Conservation (phyloP, 768 basidiomycete species). For the Coprinopsis cinerea region DNA sequence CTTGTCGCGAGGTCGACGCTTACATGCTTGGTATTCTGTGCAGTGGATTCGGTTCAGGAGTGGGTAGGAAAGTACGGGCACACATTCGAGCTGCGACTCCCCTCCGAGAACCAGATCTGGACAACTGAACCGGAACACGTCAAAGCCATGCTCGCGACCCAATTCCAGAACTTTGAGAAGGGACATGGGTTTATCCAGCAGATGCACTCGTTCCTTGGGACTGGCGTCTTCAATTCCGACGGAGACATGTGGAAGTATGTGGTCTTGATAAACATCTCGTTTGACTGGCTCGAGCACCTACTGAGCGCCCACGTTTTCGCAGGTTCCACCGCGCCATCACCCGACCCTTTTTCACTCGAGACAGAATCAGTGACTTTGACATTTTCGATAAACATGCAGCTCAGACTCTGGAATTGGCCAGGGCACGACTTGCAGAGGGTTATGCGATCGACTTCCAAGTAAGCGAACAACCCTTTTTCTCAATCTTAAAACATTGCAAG, state of each 20-base stretch:
- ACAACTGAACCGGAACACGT: conserved; percentile 50
- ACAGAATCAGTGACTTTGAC: conserved; percentile 9
- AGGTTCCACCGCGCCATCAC: conserved; percentile 12
- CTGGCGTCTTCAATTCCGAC: conserved; percentile 66
- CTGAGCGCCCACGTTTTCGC: neutral
- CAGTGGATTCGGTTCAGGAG: neutral
- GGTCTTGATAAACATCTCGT: neutral
- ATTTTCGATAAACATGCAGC: conserved; percentile 10
- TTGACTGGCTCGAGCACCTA: neutral
- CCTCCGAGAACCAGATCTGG: conserved; percentile 21
- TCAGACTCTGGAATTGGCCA: conserved; percentile 1
- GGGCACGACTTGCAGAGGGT: conserved; percentile 20
- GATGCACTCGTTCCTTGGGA: conserved; percentile 45
- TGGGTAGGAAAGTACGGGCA: neutral
- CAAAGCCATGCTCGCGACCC: conserved; percentile 46
- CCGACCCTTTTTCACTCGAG: conserved; percentile 10
- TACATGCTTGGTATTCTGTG: too few species aligned
- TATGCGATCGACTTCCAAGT: conserved; percentile 59
- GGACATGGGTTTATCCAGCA: conserved; percentile 29
- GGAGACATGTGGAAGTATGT: conserved; percentile 26
- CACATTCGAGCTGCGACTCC: neutral
- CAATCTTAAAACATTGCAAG: neutral
- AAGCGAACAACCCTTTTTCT: neutral
- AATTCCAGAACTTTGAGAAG: conserved; percentile 57
- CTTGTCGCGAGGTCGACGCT: neutral